phyloP scores from a whole-genome alignment of 2,329 filamentous ascomycete genomes.

The Monilinia fructicola region DNA sequence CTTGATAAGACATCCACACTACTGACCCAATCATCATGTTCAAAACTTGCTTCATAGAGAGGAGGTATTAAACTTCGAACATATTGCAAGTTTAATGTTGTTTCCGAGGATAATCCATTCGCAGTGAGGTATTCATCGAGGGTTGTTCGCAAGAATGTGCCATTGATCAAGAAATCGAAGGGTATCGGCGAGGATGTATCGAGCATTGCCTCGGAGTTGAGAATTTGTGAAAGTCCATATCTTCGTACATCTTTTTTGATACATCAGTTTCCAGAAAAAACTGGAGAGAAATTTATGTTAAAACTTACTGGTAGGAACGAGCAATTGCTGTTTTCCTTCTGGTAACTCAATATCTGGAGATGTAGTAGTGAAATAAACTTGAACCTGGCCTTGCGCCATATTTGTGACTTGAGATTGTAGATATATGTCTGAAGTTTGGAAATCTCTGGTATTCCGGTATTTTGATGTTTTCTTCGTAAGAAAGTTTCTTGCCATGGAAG shows the following conservation, averaged over 20 bases:
- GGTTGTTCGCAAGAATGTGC: conserved; percentile 83
- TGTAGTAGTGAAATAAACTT: conserved; percentile 66
- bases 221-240: conserved; percentile 68
- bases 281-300: background rate
- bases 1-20: conserved; percentile 77
- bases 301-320: conserved; percentile 58
- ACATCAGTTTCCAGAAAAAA: background rate
- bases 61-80: conserved; percentile 89
- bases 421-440: background rate
- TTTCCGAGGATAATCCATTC: conserved; percentile 86
- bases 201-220: conserved; percentile 72
- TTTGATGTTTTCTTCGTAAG: background rate
- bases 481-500: conserved; percentile 18
- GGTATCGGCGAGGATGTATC: conserved; percentile 65
- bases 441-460: background rate
- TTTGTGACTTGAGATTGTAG: conserved; percentile 2
- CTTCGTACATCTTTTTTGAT: conserved; percentile 59
- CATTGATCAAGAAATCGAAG: conserved; percentile 95
- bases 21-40: conserved; percentile 97
- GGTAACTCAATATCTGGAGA: conserved; percentile 62
- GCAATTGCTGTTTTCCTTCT: conserved; percentile 60
- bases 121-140: conserved; percentile 86
- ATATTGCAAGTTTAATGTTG: conserved; percentile 85
- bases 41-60: conserved; percentile 83
- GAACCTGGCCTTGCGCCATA: conserved; percentile 52